These are phyloP conservation scores for Acanthamoeba divionensis DNA, from an alignment of 208 protist species.

Conservation along the genomic window DNA sequence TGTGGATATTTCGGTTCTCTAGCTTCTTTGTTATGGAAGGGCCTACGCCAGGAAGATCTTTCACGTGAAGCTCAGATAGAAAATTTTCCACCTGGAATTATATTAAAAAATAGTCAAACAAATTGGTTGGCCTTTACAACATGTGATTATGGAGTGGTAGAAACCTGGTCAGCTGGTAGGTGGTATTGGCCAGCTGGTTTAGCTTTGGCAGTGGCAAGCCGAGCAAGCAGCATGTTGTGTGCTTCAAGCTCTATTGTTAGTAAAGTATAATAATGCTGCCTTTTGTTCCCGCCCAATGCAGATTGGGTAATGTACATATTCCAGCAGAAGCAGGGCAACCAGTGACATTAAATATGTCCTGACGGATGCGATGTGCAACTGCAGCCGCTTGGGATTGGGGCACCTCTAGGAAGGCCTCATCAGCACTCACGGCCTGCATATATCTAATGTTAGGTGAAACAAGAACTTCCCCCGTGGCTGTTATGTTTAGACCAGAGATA, in stretches of 20 bases:
- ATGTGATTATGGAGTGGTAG: not conserved
- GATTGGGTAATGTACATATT: not conserved
- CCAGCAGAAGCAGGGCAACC: slow-evolving; percentile 22
- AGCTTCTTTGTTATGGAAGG: slow-evolving; percentile 29
- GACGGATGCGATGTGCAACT: not conserved
- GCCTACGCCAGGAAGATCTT: slow-evolving; percentile 9
- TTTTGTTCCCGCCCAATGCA: not conserved
- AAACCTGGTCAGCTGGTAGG: not conserved
- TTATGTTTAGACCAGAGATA: too few relatives aligned
- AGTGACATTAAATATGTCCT: slow-evolving; percentile 28
- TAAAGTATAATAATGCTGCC: not conserved
- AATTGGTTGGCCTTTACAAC: not conserved
- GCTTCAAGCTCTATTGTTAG: too few relatives aligned
- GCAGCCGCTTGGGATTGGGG: not conserved
- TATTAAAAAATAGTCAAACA: not conserved
- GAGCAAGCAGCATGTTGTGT: slow-evolving; percentile 8
- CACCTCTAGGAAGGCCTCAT: slow-evolving; percentile 26
- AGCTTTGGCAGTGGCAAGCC: slow-evolving; percentile 16
- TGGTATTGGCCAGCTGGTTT: slow-evolving; percentile 31
- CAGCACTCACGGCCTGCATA: not conserved
- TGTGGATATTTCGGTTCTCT: not conserved
- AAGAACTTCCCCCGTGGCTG: too few relatives aligned
- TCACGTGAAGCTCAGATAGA: not conserved
- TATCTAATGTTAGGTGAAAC: not conserved
- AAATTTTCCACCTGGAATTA: not conserved